Conservation (phyloP, 768 basidiomycete species). For the Boletus vermiculosoides region DNA sequence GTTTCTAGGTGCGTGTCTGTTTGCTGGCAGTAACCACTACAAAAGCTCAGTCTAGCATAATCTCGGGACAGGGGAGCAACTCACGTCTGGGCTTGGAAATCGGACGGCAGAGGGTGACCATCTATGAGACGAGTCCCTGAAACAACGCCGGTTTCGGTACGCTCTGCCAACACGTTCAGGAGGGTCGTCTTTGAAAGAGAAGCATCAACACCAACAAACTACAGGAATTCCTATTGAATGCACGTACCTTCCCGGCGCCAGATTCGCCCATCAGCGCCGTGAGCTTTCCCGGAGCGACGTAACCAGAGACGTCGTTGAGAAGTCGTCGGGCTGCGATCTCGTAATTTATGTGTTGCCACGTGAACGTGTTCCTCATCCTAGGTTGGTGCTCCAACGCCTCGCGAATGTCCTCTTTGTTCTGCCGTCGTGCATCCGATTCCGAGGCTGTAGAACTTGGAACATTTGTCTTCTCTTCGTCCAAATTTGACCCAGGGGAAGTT, state of each 20-base stretch:
- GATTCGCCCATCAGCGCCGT: constrained; percentile 76
- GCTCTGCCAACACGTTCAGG: constrained; percentile 47
- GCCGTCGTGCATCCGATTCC: constrained; percentile 4
- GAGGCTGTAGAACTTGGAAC: constrained; percentile 5
- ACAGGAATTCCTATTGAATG: neutral
- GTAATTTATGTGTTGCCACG: constrained; percentile 75
- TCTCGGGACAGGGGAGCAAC: neutral
- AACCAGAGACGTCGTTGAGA: constrained; percentile 74
- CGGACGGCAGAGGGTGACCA: constrained; percentile 41
- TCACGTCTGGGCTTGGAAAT: constrained; percentile 58
- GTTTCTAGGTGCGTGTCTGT: constrained; percentile 76
- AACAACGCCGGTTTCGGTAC: constrained; percentile 38
- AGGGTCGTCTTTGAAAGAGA: constrained; percentile 41
- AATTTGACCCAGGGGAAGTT: constrained; percentile 14
- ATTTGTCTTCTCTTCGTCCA: constrained; percentile 31
- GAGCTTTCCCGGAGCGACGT: constrained; percentile 75
- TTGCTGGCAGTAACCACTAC: constrained; percentile 83
- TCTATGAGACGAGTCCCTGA: constrained; percentile 46
- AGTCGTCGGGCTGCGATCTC: constrained; percentile 57
- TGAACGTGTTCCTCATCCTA: constrained; percentile 59
- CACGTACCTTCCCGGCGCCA: constrained; percentile 45
- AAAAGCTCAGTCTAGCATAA: neutral
- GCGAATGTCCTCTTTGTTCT: constrained; percentile 21
- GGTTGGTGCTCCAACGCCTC: constrained; percentile 37
- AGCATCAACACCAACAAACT: neutral